Percentiles rank a stretch among this genome's conserved stretches.
Evolutionary conservation across 371 early-diverging fungal genomes (phyloP).

Genomic region (Rhizopus sp.): DNA sequence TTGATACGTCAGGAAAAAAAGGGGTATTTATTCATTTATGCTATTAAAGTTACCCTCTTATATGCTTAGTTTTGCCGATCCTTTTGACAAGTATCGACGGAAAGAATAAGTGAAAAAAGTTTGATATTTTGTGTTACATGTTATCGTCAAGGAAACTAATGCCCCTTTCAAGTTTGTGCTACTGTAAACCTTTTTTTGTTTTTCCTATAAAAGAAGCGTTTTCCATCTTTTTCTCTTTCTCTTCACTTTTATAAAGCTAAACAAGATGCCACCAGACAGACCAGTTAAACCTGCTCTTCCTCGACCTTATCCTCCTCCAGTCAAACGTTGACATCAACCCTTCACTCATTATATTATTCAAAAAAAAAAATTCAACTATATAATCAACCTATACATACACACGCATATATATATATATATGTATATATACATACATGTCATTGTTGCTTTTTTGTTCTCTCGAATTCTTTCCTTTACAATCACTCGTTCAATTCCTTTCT

Average conservation of each 20-base stretch:
- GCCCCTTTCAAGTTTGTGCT: background rate
- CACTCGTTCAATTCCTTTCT: too few relatives aligned
- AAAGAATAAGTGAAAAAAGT: too few relatives aligned
- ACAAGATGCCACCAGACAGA: constrained; percentile 25
- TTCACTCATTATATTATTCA: too few relatives aligned
- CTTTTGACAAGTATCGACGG: too few relatives aligned
- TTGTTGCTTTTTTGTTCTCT: background rate
- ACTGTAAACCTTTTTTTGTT: constrained; percentile 4
- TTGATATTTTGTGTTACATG: background rate
- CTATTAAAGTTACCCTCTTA: too few relatives aligned
- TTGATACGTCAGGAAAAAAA: too few relatives aligned
- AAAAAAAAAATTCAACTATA: background rate
- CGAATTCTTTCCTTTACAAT: background rate
- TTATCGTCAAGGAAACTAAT: background rate
- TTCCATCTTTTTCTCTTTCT: constrained; percentile 12
- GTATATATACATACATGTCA: background rate
- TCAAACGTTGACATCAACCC: constrained; percentile 5
- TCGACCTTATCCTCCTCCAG: constrained; percentile 24
- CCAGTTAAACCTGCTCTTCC: constrained; percentile 19
- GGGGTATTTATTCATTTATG: too few relatives aligned
- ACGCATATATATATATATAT: background rate
- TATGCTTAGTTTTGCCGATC: background rate
- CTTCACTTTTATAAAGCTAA: background rate
- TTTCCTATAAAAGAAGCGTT: background rate
- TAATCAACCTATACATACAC: background rate